Percentiles rank a stretch among this genome's conserved stretches.
Evolutionary conservation across 352 stramenopile genomes (phyloP).

Genomic region (Phytophthora constricta): DNA sequence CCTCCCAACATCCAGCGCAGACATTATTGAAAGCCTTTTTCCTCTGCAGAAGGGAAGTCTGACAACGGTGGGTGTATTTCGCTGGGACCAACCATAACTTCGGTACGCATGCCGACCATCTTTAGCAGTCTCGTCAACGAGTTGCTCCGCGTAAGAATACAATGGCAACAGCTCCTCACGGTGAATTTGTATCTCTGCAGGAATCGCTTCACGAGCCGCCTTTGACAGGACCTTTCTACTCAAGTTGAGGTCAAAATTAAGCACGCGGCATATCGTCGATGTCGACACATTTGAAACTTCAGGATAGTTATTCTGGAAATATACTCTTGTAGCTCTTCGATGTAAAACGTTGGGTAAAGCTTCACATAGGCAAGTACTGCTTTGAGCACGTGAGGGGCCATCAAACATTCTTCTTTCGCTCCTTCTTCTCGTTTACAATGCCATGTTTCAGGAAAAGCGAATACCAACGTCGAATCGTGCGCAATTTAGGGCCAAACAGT

Average conservation of each 20-base stretch:
- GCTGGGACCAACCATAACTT: background rate
- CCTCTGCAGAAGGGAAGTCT: background rate
- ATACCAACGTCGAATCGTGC: slow-evolving; percentile 10
- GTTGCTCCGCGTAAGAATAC: background rate
- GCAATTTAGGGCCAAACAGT: slow-evolving; percentile 2
- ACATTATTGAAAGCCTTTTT: background rate
- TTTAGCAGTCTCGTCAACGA: background rate
- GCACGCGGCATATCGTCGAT: background rate
- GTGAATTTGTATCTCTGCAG: background rate
- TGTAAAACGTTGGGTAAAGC: slow-evolving; percentile 6
- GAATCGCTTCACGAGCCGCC: slow-evolving; percentile 2
- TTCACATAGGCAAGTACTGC: background rate
- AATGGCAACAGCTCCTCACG: background rate
- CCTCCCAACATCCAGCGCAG: background rate
- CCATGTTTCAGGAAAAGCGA: background rate
- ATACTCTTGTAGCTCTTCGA: slow-evolving; percentile 8
- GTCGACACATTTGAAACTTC: background rate
- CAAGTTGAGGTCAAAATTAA: slow-evolving; percentile 10
- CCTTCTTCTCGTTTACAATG: background rate
- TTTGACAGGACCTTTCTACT: slow-evolving; percentile 9
- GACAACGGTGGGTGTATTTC: background rate
- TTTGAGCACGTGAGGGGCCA: background rate
- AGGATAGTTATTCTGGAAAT: background rate
- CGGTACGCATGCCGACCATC: background rate
- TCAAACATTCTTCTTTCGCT: background rate